These are phyloP conservation scores for Fusarium humuli DNA, from an alignment of 2,329 filamentous ascomycete genomes.

Conservation along the genomic window DNA sequence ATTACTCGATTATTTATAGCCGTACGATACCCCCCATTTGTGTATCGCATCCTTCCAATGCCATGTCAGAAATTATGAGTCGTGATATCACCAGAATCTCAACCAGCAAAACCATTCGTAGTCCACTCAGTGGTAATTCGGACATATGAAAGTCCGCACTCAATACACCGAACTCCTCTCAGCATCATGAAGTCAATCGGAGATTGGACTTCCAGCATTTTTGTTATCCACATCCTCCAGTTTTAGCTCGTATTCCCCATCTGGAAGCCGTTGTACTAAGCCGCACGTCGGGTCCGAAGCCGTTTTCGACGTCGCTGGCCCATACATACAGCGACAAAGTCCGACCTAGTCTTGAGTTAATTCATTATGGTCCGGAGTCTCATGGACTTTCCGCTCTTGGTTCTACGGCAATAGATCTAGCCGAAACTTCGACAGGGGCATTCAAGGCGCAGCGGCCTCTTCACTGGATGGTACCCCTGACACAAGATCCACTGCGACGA, in stretches of 20 bases:
- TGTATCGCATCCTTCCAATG: background rate
- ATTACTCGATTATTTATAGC: background rate
- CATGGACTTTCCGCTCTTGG: background rate
- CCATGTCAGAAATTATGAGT: too few species aligned
- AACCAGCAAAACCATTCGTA: too few species aligned
- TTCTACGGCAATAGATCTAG: background rate
- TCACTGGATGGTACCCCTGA: background rate
- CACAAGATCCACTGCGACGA: background rate
- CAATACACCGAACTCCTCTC: background rate
- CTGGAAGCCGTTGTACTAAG: background rate
- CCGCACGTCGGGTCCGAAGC: background rate
- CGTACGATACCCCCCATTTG: background rate
- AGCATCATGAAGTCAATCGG: background rate
- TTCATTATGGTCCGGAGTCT: background rate
- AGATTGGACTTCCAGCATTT: background rate
- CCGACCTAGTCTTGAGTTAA: background rate
- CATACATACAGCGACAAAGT: background rate
- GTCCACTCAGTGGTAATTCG: fast-evolving
- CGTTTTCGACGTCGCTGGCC: background rate
- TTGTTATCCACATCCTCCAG: background rate
- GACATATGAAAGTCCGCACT: background rate
- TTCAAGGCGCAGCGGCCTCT: background rate
- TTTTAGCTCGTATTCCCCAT: background rate
- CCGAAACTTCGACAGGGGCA: background rate
- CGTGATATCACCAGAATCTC: background rate